Evolutionary conservation across 352 stramenopile genomes (phyloP), one percentile per base, ranked within the genome.

Genomic region (Pythium pectinolyticum): DNA sequence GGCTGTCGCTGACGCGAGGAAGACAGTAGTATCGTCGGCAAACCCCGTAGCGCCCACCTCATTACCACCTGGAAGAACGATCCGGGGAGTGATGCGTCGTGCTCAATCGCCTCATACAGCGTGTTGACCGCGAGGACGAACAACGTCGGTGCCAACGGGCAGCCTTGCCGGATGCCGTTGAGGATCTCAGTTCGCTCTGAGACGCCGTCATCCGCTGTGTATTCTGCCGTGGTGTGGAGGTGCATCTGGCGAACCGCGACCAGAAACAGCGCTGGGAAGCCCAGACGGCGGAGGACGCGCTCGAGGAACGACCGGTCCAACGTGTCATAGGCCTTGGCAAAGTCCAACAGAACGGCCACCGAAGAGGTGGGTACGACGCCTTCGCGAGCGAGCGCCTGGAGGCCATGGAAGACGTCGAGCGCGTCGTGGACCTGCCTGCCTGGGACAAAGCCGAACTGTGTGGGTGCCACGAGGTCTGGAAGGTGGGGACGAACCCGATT

Each of bases 131-230:
- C 52, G 4, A 49, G 34, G 5, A 49, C 25, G 22, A 59, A 59
- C 19, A 59, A 22, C 39, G 37, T 47, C 9, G 52, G 52, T 11
- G 52, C 49, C 5, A 59, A 35, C 24, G 52, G 52, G 27, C 52
- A 59, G 14, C 52, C 52, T n/a, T 59, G 52, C 39, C 52, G 5
- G 39, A 59, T 59, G 10, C 52, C 52, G 31, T 20, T 30, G 25
- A 39, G 20, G 25, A 59, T 22, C 12, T 12, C 12, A 15, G 22
- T 19, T 22, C 11, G 19, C 14, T 32, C 20, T 12, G 52, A 59
- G 20, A 37, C 9, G 15, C 14, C n/a, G 11, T 32, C 52, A 25
- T 59, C 20, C 20, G 27, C 50, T 31, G 30, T 17, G 50, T 47
- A 47, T 12, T 30, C 28, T 45, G 51, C 31, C 20, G 51, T 31